Evolutionary conservation across 495 filamentous ascomycete species (phyloP).

Genomic region (Xylaria telfairii): DNA sequence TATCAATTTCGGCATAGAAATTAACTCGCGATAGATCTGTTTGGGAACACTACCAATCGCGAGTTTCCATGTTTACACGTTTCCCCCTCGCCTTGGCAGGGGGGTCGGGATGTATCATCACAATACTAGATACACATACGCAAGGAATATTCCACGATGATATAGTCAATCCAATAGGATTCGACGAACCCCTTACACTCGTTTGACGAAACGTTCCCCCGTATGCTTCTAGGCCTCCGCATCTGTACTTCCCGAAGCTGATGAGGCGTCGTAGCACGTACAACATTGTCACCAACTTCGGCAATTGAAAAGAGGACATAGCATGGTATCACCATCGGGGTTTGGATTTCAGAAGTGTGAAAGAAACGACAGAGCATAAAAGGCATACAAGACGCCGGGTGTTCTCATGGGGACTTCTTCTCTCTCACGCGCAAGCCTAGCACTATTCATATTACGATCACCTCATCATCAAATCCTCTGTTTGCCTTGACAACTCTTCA

Average conservation of each 20-base stretch:
- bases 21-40: background rate
- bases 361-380: background rate
- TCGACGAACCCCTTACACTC: background rate
- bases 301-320: background rate
- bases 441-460: background rate
- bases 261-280: background rate
- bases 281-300: background rate
- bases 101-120: background rate
- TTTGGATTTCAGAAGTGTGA: background rate
- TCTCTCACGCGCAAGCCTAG: background rate
- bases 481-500: background rate
- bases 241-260: constrained; percentile 6
- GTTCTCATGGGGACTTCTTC: background rate
- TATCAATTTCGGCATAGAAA: too few species aligned
- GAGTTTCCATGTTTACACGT: background rate
- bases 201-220: background rate
- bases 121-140: background rate
- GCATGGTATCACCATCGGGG: background rate
- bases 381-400: background rate
- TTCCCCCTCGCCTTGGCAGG: background rate
- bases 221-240: background rate
- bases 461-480: background rate
- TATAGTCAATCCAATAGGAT: background rate
- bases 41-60: background rate
- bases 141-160: background rate